phyloP scores from a whole-genome alignment of 768 basidiomycete genomes.

The Roridomyces roridus region DNA sequence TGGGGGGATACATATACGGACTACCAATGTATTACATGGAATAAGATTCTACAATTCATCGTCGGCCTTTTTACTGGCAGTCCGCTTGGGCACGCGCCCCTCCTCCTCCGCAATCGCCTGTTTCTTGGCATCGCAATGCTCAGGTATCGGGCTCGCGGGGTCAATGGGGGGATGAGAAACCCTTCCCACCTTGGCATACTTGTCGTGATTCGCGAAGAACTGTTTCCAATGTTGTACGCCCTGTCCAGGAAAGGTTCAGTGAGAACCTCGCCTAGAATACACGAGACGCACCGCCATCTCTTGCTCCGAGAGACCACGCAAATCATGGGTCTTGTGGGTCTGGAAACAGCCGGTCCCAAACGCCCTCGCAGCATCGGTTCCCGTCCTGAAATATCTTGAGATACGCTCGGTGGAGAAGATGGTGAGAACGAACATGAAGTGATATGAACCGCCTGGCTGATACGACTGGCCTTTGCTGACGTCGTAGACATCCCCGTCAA shows the following conservation, averaged over 20 bases:
- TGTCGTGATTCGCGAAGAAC: slow-evolving; percentile 84
- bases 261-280: neutral
- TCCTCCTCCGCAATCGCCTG: slow-evolving; percentile 37
- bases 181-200: slow-evolving; percentile 78
- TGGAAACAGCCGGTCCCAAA: slow-evolving; percentile 95
- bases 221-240: slow-evolving; percentile 87
- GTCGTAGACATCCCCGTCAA: slow-evolving; percentile 93
- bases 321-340: slow-evolving; percentile 89
- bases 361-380: slow-evolving; percentile 88
- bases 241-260: slow-evolving; percentile 42
- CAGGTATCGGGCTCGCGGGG: slow-evolving; percentile 74
- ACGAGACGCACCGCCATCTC: slow-evolving; percentile 69
- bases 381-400: slow-evolving; percentile 56
- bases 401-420: slow-evolving; percentile 12
- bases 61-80: slow-evolving; percentile 28
- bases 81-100: slow-evolving; percentile 32
- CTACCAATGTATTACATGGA: slow-evolving; percentile 11
- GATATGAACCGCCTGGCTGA: slow-evolving; percentile 88
- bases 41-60: slow-evolving; percentile 17
- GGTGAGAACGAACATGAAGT: slow-evolving; percentile 60
- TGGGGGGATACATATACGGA: neutral
- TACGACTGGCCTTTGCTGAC: slow-evolving; percentile 84
- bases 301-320: slow-evolving; percentile 75
- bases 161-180: slow-evolving; percentile 82
- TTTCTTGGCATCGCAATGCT: slow-evolving; percentile 75